Conservation (phyloP, 2,329 filamentous ascomycete species). For the Penicillium capsulatum region DNA sequence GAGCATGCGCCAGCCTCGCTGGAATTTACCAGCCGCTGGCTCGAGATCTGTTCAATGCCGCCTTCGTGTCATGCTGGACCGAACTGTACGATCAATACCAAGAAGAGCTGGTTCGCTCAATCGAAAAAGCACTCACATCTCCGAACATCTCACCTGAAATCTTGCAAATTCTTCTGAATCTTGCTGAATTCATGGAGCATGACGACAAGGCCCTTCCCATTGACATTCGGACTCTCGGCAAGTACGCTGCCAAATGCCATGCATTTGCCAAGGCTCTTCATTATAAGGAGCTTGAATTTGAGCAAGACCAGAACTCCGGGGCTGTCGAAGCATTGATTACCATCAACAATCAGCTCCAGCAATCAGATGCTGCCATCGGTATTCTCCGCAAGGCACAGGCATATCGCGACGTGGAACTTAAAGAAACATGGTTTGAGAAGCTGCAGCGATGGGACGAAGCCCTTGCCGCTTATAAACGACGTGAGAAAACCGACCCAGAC, state of each 20-base stretch:
- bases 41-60: constrained; percentile 93
- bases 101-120: constrained; percentile 90
- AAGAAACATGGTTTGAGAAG: constrained; percentile 99
- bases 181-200: constrained; percentile 99
- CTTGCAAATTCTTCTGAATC: constrained; percentile 84
- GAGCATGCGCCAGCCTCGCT: constrained; percentile 86
- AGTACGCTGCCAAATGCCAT: constrained; percentile 93
- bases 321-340: constrained; percentile 96
- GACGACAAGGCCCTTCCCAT: constrained; percentile 98
- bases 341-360: constrained; percentile 98
- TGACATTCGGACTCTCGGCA: constrained; percentile 88
- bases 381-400: constrained; percentile 94
- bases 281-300: constrained; percentile 97
- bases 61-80: constrained; percentile 98
- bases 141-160: constrained; percentile 95
- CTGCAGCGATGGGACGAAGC: constrained; percentile 98
- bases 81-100: constrained; percentile 96
- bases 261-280: constrained; percentile 97
- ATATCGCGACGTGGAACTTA: constrained; percentile 91
- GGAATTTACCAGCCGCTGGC: constrained; percentile 89
- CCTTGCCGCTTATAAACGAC: constrained; percentile 81
- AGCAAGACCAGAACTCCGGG: constrained; percentile 92
- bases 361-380: constrained; percentile 96
- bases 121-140: constrained; percentile 91
- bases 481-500: constrained; percentile 68